Evolutionary conservation across 805 yeast genomes (phyloP), one percentile per base, ranked within the genome.

Genomic region (Candida takata): DNA sequence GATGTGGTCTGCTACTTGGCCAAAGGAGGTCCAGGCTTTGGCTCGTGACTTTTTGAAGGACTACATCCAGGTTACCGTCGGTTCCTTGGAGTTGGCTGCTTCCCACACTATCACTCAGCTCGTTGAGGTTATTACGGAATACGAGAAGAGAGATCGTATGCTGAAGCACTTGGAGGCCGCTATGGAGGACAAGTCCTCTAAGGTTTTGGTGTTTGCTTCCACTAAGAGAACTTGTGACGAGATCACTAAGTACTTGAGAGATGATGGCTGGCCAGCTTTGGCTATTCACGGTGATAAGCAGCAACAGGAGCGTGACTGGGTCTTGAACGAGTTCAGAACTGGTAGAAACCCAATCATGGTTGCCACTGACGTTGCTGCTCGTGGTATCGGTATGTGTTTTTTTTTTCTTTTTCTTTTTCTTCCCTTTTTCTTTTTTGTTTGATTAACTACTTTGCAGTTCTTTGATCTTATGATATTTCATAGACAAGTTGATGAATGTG

Each of bases 1-100:
- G 54, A 86, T 92, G 97, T 92, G 97, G 97, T 90, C 97, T 44
- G 98, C 98, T 51, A 92, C 98, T 38, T 92, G 98, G 98, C 98
- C 98, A 55, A 90, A 88, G 74, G 95, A 86, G 64, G 97, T 92
- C 46, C 94, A 90, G 72, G 72, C 79, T 50, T 73, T 92, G 58
- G 94, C 97, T 48, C 75, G 81, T 55, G 98, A 92, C 64, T 92
- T 85, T 65, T 73, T 90, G 60, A 65, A 75, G 38, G 95, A 92
- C 61, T 92, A 90, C 57, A 90, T 92, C 59, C 97, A 92, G 70
- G 97, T 92, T 49, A 90, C 84, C 56, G 69, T 92, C 62, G 98
- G 98, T 64, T 92, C 97, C 40, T 72, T 86, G 60, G 97, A 90
- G 65, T 74, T 92, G 54, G 70, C 97, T 55, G 98, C 98, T 44